Percentiles rank a stretch among this genome's conserved stretches.
Conservation (phyloP, 371 early-diverging fungal genomes). For the Cladochytrium tenue region DNA sequence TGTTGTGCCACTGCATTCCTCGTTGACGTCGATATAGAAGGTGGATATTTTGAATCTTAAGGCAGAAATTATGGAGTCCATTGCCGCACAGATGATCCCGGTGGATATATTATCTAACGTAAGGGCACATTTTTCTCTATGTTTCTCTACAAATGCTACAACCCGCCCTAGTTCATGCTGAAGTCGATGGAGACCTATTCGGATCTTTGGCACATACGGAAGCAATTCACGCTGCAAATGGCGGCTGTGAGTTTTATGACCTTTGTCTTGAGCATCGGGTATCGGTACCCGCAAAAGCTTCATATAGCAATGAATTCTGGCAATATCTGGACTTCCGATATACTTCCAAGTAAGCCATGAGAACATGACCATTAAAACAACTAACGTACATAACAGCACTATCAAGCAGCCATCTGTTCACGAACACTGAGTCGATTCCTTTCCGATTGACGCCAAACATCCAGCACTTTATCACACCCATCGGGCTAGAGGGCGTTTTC, state of each 20-base stretch:
- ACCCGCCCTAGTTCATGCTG: conserved; percentile 57
- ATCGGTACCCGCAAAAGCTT: conserved; percentile 85
- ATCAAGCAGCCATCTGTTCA: conserved; percentile 28
- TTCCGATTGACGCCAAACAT: conserved; percentile 97
- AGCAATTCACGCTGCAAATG: conserved; percentile 88
- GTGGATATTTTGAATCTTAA: conserved; percentile 72
- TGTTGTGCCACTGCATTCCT: conserved; percentile 3
- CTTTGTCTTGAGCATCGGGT: conserved; percentile 82
- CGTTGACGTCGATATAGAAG: conserved; percentile 40
- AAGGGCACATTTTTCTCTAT: conserved; percentile 4
- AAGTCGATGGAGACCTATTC: conserved; percentile 72
- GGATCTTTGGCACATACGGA: conserved; percentile 90
- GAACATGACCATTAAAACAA: neutral
- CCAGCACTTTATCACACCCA: conserved; percentile 87
- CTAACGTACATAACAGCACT: conserved; percentile 17
- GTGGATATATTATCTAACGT: conserved; percentile 76
- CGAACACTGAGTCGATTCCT: conserved; percentile 82
- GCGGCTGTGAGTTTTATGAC: conserved; percentile 88
- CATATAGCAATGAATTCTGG: conserved; percentile 81
- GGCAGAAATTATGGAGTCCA: conserved; percentile 80
- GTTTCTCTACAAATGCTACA: neutral
- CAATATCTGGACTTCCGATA: conserved; percentile 77
- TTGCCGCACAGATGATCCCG: conserved; percentile 75
- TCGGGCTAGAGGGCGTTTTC: conserved; percentile 91
- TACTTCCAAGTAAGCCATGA: conserved; percentile 64